Conservation (phyloP, 495 filamentous ascomycete species). For the Penicillium maclennaniae region DNA sequence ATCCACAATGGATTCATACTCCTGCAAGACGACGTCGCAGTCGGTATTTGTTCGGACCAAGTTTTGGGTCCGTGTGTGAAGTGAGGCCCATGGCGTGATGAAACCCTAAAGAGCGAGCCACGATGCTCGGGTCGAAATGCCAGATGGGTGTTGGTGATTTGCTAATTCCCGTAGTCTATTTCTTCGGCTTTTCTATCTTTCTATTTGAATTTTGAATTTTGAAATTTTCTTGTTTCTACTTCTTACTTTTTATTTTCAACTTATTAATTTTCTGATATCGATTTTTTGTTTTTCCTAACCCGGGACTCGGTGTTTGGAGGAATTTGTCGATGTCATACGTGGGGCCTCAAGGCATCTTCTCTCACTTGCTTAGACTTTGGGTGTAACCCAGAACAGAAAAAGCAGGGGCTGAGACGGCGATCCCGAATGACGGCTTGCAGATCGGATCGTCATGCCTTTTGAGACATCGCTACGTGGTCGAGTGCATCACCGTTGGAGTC, state of each 20-base stretch:
- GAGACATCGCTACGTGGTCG: constrained; percentile 32
- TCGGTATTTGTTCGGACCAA: constrained; percentile 35
- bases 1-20: neutral
- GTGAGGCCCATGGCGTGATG: constrained; percentile 16
- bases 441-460: constrained; percentile 37
- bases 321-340: no score
- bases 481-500: constrained; percentile 24
- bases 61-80: constrained; percentile 15
- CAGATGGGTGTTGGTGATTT: constrained; percentile 2
- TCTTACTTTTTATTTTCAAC: no score
- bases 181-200: no score
- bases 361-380: constrained; percentile 3
- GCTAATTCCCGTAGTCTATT: constrained; percentile 1
- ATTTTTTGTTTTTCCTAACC: no score
- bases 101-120: constrained; percentile 5
- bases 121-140: constrained; percentile 18
- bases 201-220: no score
- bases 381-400: constrained; percentile 18
- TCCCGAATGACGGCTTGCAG: constrained; percentile 34
- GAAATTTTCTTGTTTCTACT: no score
- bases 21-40: constrained; percentile 7
- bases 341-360: neutral
- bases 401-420: constrained; percentile 22
- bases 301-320: neutral
- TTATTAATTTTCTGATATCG: no score